These are phyloP conservation scores for Magnolia sinica DNA, from an alignment of 164 flowering plant species.

Conservation along the genomic window DNA sequence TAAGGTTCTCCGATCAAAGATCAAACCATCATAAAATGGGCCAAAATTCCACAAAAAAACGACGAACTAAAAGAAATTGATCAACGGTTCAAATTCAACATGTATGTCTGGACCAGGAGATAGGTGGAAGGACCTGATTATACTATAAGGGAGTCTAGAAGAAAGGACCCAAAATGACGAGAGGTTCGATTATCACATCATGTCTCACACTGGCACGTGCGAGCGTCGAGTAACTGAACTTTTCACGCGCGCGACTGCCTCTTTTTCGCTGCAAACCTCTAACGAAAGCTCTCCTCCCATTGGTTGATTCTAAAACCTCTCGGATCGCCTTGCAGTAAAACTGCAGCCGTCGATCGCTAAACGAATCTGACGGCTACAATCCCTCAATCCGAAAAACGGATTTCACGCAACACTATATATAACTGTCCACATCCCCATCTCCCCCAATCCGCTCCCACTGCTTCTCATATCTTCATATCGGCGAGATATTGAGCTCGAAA, in stretches of 20 bases:
- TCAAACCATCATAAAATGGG: too few species aligned
- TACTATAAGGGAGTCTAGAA: too few species aligned
- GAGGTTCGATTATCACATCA: background rate
- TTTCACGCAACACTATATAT: slow-evolving; percentile 5
- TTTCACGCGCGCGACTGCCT: background rate
- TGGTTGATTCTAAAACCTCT: background rate
- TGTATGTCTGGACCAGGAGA: too few species aligned
- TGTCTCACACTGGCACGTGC: background rate
- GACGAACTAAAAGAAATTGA: too few species aligned
- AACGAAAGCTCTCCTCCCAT: background rate
- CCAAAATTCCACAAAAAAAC: too few species aligned
- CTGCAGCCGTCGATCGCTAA: slow-evolving; percentile 12
- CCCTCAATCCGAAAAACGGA: background rate
- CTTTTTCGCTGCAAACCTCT: background rate
- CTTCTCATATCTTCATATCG: background rate
- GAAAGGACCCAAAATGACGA: too few species aligned
- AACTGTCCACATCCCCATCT: background rate
- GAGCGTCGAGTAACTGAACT: background rate
- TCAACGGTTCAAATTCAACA: too few species aligned
- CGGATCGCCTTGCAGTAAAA: background rate
- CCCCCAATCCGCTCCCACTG: background rate
- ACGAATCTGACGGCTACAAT: slow-evolving; percentile 8
- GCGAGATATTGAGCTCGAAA: background rate
- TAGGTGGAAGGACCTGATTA: too few species aligned
- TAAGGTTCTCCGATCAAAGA: too few species aligned